Percentiles rank a stretch among this genome's conserved stretches.
These are phyloP conservation scores for Fusarium pseudonygamai DNA, from an alignment of 2,329 filamentous ascomycete species.

Conservation along the genomic window DNA sequence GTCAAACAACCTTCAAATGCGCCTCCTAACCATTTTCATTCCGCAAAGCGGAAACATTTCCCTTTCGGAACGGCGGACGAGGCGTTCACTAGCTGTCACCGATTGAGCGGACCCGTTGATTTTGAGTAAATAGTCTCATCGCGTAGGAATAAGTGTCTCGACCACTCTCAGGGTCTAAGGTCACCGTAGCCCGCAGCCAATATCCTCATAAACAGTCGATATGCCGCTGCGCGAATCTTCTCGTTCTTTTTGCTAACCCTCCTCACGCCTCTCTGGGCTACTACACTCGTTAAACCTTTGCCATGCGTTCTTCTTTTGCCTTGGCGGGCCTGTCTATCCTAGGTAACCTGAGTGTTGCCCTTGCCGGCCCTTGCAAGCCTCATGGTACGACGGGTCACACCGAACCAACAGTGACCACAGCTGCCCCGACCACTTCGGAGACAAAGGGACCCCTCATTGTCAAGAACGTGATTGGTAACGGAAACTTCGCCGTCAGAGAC, in stretches of 20 bases:
- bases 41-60: neutral
- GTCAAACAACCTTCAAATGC: neutral
- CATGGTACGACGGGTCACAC: neutral
- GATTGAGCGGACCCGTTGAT: neutral
- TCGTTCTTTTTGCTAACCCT: no score
- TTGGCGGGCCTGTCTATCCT: neutral
- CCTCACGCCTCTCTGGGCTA: neutral
- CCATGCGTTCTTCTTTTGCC: constrained; percentile 3
- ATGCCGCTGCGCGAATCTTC: no score
- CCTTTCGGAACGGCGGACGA: neutral
- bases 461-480: constrained; percentile 11
- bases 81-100: neutral
- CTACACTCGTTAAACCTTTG: neutral
- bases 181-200: neutral
- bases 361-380: constrained; percentile 3
- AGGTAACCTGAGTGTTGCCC: neutral
- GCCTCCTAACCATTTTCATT: accelerated
- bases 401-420: neutral
- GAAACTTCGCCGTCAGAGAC: neutral
- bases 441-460: neutral
- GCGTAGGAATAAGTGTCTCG: neutral
- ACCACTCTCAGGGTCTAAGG: neutral
- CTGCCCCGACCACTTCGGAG: neutral
- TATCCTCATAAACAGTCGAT: neutral
- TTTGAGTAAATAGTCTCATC: neutral